Base-by-base conservation (phyloP, 2,329 filamentous ascomycete genomes). In the Ophiostoma sp. region DNA sequence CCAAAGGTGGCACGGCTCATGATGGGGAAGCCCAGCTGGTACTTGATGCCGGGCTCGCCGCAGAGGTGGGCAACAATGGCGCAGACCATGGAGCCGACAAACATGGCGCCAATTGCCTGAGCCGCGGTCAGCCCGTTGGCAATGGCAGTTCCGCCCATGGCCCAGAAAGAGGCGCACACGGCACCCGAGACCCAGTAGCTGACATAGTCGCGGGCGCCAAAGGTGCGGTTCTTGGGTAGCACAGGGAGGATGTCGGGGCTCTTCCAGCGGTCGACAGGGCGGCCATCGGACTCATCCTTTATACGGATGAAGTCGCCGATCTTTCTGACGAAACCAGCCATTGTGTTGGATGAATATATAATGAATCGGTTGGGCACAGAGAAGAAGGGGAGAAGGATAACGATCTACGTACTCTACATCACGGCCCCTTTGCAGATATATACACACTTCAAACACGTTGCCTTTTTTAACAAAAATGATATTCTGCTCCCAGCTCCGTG, bases 1-100 rank as follows among this genome's bases (percentile, higher is more conserved):
- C 76, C 76, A 71, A 76, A 77, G 23, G 75, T 74, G 1, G 74
- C 74, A 48, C 76, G 73, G 68, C 73, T 75, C 73, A 77, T 76
- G 72, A 77, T 75, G 5, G 75, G 74, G 48, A 76, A 76, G 35
- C 76, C 75, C 10, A 76, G 64, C 69, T 75, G 72, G 68, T 76
- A 76, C 23, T 48, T 67, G 13, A 67, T 48, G 41, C 66, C 66
- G 6, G 66, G 39, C 33, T 67, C 66, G 52, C 66, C 66, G 31
- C n/a, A 67, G 13, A 39, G 13, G 27, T 52, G 41, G 15, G 66
- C 66, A n/a, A 67, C 44, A n/a, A 67, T 52, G 13, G 41, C 23
- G 5, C 39, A 48, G 5, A 54, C 39, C 66, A 54, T 31, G 20
- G 66, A 27, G 39, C 66, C 66, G 27, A 67, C 35, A 54, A 67